These are phyloP conservation scores for Lecanicillium sp. DNA, from an alignment of 2,329 filamentous ascomycete genomes.

Conservation along the genomic window DNA sequence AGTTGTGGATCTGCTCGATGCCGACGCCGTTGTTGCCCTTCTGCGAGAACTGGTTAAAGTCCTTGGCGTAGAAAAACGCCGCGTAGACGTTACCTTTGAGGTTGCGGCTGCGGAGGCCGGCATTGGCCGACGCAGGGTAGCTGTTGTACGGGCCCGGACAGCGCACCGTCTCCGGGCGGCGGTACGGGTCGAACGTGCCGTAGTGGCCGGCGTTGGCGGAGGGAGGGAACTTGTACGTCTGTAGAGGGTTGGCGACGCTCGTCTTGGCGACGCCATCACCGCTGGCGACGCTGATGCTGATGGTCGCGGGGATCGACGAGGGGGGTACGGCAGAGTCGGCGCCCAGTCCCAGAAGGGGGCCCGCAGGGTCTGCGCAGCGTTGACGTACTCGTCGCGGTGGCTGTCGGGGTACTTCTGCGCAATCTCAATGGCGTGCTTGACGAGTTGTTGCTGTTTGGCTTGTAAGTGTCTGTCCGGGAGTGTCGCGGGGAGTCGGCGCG, in stretches of 20 bases:
- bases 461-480: neutral
- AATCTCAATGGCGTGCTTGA: slow-evolving; percentile 32
- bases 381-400: slow-evolving; percentile 25
- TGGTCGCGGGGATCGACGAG: slow-evolving; percentile 18
- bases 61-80: slow-evolving; percentile 22
- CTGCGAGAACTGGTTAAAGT: slow-evolving; percentile 20
- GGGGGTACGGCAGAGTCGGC: slow-evolving; percentile 30
- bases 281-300: slow-evolving; percentile 12
- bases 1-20: slow-evolving; percentile 28
- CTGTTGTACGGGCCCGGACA: slow-evolving; percentile 23
- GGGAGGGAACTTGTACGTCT: slow-evolving; percentile 38
- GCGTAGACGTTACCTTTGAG: slow-evolving; percentile 30
- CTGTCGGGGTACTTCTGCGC: slow-evolving; percentile 31
- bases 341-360: slow-evolving; percentile 45
- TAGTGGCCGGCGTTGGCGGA: slow-evolving; percentile 28
- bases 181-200: slow-evolving; percentile 23
- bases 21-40: slow-evolving; percentile 23
- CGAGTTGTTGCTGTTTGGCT: slow-evolving; percentile 36
- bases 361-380: slow-evolving; percentile 34
- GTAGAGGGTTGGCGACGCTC: slow-evolving; percentile 38
- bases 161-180: slow-evolving; percentile 22
- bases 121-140: slow-evolving; percentile 27
- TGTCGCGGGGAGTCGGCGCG: neutral
- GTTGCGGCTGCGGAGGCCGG: slow-evolving; percentile 19
- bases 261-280: slow-evolving; percentile 18